Evolutionary conservation across 257 asterid genomes (phyloP), one percentile per base, ranked within the genome.

Genomic region (Solanum paucissectum): DNA sequence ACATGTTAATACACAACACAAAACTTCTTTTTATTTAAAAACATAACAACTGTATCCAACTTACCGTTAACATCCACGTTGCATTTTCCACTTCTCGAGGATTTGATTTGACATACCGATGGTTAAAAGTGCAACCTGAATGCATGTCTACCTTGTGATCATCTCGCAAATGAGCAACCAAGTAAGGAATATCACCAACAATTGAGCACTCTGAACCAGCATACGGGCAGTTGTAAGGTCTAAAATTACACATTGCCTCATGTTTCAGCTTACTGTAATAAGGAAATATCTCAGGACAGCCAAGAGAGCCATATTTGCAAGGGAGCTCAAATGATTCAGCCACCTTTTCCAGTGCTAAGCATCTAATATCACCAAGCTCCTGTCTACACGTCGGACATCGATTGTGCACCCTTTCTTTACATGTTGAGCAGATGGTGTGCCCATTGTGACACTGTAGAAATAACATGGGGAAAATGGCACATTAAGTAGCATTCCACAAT

Each of bases 141-240:
- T 93, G 95, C 94, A 93, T 93, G 72, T 93, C 95, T 44, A 93
- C 94, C 89, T 93, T 90, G 91, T 93, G 95, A 79, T 91, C 93
- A 27, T 93, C 94, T 60, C 93, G 87, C 79, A 93, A 86, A 40
- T 93, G 95, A 83, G 91, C 9, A 72, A 93, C 93, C 40, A 93
- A 85, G 85, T 12, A 87, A 5, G 89, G 90, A 33, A 92, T 92
- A 38, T 93, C 94, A 46, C 95, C 94, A 72, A 90, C 90, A 44
- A 90, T 88, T 3, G 92, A 88, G 89, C 95, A 93, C 87, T 92
- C 95, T 1, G 94, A 93, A 49, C 95, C 95, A 29, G 94, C 93
- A 87, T 93, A 93, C 0, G 95, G 95, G 89, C 94, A 93, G 85
- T 42, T 87, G 91, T 92, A 93, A 40, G 94, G 95, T 92, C 95